These are phyloP conservation scores for Ophiostoma quercus DNA, from an alignment of 2,329 filamentous ascomycete species.

Conservation along the genomic window DNA sequence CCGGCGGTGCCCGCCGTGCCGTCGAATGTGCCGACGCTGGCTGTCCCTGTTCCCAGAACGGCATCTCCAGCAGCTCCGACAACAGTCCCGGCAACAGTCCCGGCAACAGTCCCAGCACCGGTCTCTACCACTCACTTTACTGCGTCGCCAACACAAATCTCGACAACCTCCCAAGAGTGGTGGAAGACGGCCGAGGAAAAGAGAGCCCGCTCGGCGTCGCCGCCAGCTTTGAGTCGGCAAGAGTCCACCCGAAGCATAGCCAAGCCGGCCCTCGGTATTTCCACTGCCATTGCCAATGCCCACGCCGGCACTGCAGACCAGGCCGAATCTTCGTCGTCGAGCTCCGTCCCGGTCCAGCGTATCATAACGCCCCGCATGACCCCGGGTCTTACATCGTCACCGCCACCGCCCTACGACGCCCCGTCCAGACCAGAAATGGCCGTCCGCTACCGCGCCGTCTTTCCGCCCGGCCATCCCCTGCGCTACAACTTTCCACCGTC, in stretches of 20 bases:
- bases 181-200: conserved; percentile 36
- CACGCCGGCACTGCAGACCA: conserved; percentile 22
- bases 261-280: conserved; percentile 26
- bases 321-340: conserved; percentile 32
- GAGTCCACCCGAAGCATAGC: conserved; percentile 15
- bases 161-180: conserved; percentile 31
- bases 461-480: conserved; percentile 50
- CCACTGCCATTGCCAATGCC: conserved; percentile 24
- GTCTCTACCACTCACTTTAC: not conserved
- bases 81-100: not conserved
- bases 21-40: not conserved
- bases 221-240: not conserved
- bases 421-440: conserved; percentile 38
- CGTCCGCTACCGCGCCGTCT: conserved; percentile 52
- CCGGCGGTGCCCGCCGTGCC: conserved; percentile 17
- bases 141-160: too few species aligned
- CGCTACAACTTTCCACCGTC: conserved; percentile 49
- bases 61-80: not conserved
- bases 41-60: not conserved
- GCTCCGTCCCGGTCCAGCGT: conserved; percentile 25
- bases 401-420: conserved; percentile 53
- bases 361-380: conserved; percentile 13
- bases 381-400: conserved; percentile 26
- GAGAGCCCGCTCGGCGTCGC: not conserved
- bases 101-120: not conserved